These are phyloP conservation scores for Raphanus hybrid DNA, from an alignment of 441 rosid species.

Conservation along the genomic window DNA sequence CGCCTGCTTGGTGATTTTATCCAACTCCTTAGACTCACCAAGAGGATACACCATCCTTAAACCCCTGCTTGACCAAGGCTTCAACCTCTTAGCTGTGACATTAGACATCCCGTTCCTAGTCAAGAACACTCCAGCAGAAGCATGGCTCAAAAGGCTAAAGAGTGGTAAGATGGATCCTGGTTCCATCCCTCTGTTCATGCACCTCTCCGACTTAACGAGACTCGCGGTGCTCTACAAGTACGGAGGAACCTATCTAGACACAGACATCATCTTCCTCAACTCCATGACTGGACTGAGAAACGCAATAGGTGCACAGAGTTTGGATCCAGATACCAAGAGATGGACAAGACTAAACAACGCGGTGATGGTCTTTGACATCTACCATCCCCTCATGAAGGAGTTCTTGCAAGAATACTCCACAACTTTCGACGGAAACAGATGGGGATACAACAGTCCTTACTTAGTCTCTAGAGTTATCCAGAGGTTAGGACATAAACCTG, in stretches of 20 bases:
- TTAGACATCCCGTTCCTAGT: conserved; percentile 53
- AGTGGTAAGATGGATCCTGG: conserved; percentile 60
- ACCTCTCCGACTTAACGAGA: conserved; percentile 58
- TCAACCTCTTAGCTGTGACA: conserved; percentile 49
- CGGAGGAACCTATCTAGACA: conserved; percentile 66
- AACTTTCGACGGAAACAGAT: too few relatives aligned
- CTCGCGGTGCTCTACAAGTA: conserved; percentile 59
- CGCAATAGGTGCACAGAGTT: conserved; percentile 61
- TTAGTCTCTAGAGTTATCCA: too few relatives aligned
- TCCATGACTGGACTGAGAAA: conserved; percentile 48
- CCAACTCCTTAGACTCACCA: conserved; percentile 52
- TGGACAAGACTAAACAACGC: conserved; percentile 52
- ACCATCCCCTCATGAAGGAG: conserved; percentile 43
- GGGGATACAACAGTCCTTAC: too few relatives aligned
- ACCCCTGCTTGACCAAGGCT: conserved; percentile 51
- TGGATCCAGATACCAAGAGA: conserved; percentile 37
- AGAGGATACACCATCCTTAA: conserved; percentile 51
- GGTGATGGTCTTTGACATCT: conserved; percentile 47
- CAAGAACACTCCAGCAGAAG: conserved; percentile 54
- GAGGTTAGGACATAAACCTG: too few relatives aligned
- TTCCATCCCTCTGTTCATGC: conserved; percentile 49
- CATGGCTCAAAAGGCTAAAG: conserved; percentile 52
- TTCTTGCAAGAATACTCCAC: conserved; percentile 49
- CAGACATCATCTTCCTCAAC: conserved; percentile 54
- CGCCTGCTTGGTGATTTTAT: conserved; percentile 53